Evolutionary conservation across 805 yeast species (phyloP).

Genomic region (Wickerhamomyces queroliae): DNA sequence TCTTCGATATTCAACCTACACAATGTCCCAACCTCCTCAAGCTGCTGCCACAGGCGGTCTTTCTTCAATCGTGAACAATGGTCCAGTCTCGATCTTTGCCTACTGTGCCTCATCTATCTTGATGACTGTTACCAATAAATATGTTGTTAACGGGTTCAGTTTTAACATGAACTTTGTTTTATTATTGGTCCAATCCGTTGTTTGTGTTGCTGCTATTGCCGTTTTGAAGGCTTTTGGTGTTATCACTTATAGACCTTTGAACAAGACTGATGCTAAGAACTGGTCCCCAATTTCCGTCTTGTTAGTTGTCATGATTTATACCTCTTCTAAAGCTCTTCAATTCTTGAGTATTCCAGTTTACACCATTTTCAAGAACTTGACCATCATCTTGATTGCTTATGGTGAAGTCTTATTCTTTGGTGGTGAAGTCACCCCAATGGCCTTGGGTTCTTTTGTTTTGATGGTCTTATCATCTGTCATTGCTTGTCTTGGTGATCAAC

Average conservation of each 20-base stretch:
- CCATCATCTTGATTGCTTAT: slow-evolving; percentile 93
- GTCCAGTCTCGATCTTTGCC: slow-evolving; percentile 62
- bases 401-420: slow-evolving; percentile 98
- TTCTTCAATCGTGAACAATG: slow-evolving; percentile 36
- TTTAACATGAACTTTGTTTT: slow-evolving; percentile 83
- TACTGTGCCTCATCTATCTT: slow-evolving; percentile 93
- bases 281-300: slow-evolving; percentile 93
- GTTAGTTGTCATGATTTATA: slow-evolving; percentile 91
- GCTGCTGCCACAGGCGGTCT: slow-evolving; percentile 16
- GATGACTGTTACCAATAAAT: slow-evolving; percentile 97
- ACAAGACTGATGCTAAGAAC: slow-evolving; percentile 83
- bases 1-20: too few species aligned
- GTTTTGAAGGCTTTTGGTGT: slow-evolving; percentile 68
- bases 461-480: slow-evolving; percentile 96
- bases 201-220: slow-evolving; percentile 71
- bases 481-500: slow-evolving; percentile 84
- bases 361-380: slow-evolving; percentile 96
- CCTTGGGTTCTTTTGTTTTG: slow-evolving; percentile 78
- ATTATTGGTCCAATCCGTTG: slow-evolving; percentile 82
- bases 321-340: slow-evolving; percentile 92
- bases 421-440: slow-evolving; percentile 85
- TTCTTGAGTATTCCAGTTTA: slow-evolving; percentile 90
- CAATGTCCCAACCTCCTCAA: slow-evolving; percentile 16
- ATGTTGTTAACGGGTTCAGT: slow-evolving; percentile 69
- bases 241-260: slow-evolving; percentile 82